Conservation (phyloP, 805 yeast species). For the Candida verbasci region DNA sequence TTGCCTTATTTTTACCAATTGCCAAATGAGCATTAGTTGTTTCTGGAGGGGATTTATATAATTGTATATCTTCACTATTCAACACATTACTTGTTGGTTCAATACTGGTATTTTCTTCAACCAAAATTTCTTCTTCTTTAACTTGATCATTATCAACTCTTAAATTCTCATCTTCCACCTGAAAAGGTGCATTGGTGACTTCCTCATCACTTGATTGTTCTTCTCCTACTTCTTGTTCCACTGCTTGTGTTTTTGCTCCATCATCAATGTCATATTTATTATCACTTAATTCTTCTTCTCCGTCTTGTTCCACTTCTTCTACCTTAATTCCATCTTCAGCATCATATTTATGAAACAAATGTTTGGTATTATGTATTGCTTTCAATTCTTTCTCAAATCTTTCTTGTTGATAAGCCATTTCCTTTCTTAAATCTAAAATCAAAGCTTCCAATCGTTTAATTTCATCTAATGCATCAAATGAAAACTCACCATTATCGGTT, state of each 20-base stretch:
- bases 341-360: background rate
- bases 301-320: no score
- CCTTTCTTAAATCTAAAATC: slow-evolving; percentile 5
- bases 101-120: no score
- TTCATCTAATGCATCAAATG: slow-evolving; percentile 5
- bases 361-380: background rate
- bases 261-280: no score
- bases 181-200: no score
- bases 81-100: background rate
- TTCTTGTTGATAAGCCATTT: slow-evolving; percentile 6
- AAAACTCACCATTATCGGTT: background rate
- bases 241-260: no score
- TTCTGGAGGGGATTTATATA: background rate
- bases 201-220: no score
- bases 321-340: no score
- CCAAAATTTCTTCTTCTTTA: no score
- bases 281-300: no score
- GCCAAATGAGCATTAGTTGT: background rate
- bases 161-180: no score
- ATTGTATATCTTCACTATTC: no score
- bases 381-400: slow-evolving; percentile 2
- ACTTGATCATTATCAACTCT: background rate
- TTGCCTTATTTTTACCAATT: slow-evolving; percentile 7
- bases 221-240: no score
- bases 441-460: slow-evolving; percentile 5